Percentiles rank a stretch among this genome's conserved stretches.
Conservation (phyloP, 139 green algal species). For the Pycnococcus provasolii region DNA sequence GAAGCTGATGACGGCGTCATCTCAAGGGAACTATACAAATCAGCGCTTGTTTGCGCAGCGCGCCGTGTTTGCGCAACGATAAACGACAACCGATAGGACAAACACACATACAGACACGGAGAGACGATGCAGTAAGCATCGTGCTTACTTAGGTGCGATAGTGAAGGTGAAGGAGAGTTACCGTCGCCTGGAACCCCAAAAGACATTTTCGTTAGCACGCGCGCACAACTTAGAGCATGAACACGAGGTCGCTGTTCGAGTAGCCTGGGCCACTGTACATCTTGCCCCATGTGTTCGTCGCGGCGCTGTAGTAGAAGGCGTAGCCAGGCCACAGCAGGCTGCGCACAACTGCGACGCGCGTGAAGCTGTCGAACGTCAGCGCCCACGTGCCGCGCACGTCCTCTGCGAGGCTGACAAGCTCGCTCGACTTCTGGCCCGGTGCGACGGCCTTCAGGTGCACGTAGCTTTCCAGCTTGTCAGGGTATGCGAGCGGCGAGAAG, state of each 20-base stretch:
- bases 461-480: constrained; percentile 63
- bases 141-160: no score
- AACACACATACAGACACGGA: no score
- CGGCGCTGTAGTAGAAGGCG: constrained; percentile 54
- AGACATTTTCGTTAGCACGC: neutral
- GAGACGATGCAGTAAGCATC: no score
- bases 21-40: no score
- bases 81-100: no score
- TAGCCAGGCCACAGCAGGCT: constrained; percentile 57
- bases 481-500: constrained; percentile 48
- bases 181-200: no score
- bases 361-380: constrained; percentile 53
- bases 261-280: constrained; percentile 53
- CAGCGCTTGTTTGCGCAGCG: no score
- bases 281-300: constrained; percentile 45
- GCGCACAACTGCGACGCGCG: constrained; percentile 30
- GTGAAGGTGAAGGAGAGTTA: no score
- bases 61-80: no score
- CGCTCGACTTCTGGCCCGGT: neutral
- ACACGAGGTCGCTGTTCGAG: constrained; percentile 64
- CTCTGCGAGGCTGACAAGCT: constrained; percentile 7
- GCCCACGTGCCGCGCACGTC: constrained; percentile 58
- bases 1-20: no score
- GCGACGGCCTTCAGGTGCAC: constrained; percentile 20
- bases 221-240: constrained; percentile 52